Evolutionary conservation across 1,139 yeast species (phyloP).

Genomic region (Kurtzmaniella natalensis): DNA sequence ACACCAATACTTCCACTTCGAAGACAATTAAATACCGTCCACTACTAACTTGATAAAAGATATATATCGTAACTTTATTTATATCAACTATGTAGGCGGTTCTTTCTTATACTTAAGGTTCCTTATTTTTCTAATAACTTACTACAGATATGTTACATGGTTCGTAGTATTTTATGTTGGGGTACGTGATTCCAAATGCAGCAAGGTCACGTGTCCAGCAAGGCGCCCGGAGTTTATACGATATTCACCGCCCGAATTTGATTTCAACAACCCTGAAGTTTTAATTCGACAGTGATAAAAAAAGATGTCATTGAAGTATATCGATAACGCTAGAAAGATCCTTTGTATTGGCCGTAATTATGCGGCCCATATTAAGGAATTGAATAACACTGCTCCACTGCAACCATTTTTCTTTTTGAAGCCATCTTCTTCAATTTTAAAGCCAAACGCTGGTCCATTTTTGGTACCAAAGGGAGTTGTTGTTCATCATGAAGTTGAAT

Average conservation of each 20-base stretch:
- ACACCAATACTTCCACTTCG: no score
- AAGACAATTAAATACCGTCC: no score
- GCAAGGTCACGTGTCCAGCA: not conserved
- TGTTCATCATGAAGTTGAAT: constrained; percentile 91
- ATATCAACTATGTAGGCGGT: no score
- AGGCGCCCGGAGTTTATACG: not conserved
- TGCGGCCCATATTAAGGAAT: constrained; percentile 89
- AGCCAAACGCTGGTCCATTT: constrained; percentile 68
- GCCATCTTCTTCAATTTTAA: constrained; percentile 66
- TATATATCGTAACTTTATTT: no score
- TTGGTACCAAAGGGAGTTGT: constrained; percentile 75
- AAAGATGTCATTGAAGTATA: constrained; percentile 60
- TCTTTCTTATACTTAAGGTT: no score
- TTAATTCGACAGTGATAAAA: no score
- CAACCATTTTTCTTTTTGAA: constrained; percentile 91
- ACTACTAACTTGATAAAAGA: no score
- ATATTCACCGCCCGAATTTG: not conserved
- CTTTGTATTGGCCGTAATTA: constrained; percentile 95
- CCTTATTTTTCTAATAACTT: no score
- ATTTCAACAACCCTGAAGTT: no score
- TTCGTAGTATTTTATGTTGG: no score
- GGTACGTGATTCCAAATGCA: no score
- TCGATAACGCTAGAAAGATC: constrained; percentile 69
- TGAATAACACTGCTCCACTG: constrained; percentile 73
- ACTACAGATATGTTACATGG: no score